phyloP scores from a whole-genome alignment of 208 protist genomes.

The Trypanosoma boissoni region DNA sequence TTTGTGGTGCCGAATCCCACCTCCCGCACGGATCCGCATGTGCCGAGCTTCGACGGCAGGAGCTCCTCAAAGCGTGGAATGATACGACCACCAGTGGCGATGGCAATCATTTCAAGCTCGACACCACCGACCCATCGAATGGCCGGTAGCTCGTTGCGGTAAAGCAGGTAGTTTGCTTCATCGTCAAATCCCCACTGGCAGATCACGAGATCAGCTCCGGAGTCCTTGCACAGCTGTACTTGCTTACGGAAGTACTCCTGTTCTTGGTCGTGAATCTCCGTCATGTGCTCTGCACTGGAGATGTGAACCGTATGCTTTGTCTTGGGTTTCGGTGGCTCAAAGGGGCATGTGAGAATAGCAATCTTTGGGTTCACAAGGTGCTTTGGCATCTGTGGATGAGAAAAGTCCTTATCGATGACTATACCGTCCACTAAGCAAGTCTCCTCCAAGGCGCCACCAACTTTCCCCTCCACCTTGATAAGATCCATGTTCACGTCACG shows the following conservation, averaged over 20 bases:
- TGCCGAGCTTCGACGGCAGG: conserved; percentile 96
- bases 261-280: conserved; percentile 96
- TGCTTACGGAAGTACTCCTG: conserved; percentile 98
- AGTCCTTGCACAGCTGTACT: conserved; percentile 93
- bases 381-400: conserved; percentile 97
- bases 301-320: conserved; percentile 99
- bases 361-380: conserved; percentile 98
- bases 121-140: conserved; percentile 99
- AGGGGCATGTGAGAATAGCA: conserved; percentile 99
- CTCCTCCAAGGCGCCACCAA: conserved; percentile 97
- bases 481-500: conserved; percentile 99
- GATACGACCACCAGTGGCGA: conserved; percentile 99
- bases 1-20: conserved; percentile 97
- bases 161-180: conserved; percentile 99
- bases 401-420: conserved; percentile 99
- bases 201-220: conserved; percentile 98
- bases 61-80: conserved; percentile 99
- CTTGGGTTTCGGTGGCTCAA: conserved; percentile 99
- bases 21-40: conserved; percentile 86
- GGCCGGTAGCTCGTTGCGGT: conserved; percentile 98
- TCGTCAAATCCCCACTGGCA: conserved; percentile 99
- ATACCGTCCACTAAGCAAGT: conserved; percentile 98
- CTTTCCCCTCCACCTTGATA: conserved; percentile 99
- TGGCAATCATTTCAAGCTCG: conserved; percentile 99
- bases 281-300: conserved; percentile 92